phyloP scores from a whole-genome alignment of 495 filamentous ascomycete genomes.

The Penicillium argentinense region DNA sequence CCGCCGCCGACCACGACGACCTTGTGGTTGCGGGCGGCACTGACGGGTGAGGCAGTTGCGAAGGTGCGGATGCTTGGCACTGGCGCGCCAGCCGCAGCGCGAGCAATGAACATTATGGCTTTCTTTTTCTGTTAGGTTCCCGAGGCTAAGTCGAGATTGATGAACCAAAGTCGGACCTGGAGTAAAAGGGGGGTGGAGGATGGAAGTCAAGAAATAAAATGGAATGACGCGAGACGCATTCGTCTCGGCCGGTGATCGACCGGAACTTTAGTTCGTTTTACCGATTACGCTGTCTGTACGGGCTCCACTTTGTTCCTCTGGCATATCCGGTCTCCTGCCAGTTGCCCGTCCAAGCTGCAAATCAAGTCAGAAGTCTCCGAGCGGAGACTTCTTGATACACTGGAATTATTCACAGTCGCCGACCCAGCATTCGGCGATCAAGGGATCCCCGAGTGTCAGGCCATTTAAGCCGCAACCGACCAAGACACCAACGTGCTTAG shows the following conservation, averaged over 20 bases:
- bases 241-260: slow-evolving; percentile 18
- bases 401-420: too few species aligned
- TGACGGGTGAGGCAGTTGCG: slow-evolving; percentile 44
- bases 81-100: slow-evolving; percentile 18
- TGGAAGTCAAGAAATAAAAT: neutral
- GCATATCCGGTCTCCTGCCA: too few species aligned
- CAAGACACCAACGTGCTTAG: too few species aligned
- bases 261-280: slow-evolving; percentile 5
- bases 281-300: slow-evolving; percentile 7
- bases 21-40: slow-evolving; percentile 49
- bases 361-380: slow-evolving; percentile 5
- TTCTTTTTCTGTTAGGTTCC: neutral
- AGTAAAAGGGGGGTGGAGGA: neutral
- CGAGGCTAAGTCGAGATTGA: neutral
- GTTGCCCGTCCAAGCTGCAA: neutral
- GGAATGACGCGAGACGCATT: slow-evolving; percentile 2
- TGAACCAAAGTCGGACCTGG: neutral
- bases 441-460: slow-evolving; percentile 9
- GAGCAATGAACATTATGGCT: slow-evolving; percentile 24
- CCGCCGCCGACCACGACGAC: slow-evolving; percentile 66
- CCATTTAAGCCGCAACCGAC: too few species aligned
- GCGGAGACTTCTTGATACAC: slow-evolving; percentile 3
- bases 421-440: slow-evolving; percentile 18
- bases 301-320: slow-evolving; percentile 6
- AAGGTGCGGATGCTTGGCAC: slow-evolving; percentile 26